Base-by-base conservation (phyloP, 306 rosid species). In the Lotus japonicus region DNA sequence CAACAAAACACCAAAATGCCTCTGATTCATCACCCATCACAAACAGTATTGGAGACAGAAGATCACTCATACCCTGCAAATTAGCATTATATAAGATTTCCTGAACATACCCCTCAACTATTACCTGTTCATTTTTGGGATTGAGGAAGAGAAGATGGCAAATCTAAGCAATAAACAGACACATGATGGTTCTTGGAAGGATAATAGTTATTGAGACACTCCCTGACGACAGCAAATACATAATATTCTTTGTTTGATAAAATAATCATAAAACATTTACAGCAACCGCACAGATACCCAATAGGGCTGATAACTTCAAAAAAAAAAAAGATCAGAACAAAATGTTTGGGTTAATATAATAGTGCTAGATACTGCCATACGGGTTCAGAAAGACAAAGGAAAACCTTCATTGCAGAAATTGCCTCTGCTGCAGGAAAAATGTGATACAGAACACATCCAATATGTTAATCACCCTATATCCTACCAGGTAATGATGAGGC, bases 1-100 rank as follows among this genome's bases (percentile, higher is more conserved):
- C 86, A 74, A 85, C 97, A 78, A 95, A 95, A 81, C 97, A 95
- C 99, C 99, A 95, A 84, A 95, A 95, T 57, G 99, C 83, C 69
- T 88, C 92, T 2, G 99, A 85, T 65, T 95, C 99, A 83, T 90
- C 95, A 50, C 61, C 88, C 92, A 85, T 80, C 56, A 90, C 95
- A 69, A 78, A 95, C 82, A 88, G 85, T 84, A 95, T 81, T 21
- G 97, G 96, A 74, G 99, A 90, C 41, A 95, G 86, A 51, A 95
- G 96, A 85, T 95, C 99, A 73, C 91, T 95, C 99, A 95, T 95
- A 49, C 99, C 99, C 99, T 95, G 77, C 63, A 77, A 41, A 71
- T 54, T 17, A 79, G 43, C 42, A 71, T 10, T 51, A 78, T 18
- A 57, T 55, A 14, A 81, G 71, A 59, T 50, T 39, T 4, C 31